Evolutionary conservation across 2,329 filamentous ascomycete species (phyloP).

Genomic region (Rhynchosporium secalis): DNA sequence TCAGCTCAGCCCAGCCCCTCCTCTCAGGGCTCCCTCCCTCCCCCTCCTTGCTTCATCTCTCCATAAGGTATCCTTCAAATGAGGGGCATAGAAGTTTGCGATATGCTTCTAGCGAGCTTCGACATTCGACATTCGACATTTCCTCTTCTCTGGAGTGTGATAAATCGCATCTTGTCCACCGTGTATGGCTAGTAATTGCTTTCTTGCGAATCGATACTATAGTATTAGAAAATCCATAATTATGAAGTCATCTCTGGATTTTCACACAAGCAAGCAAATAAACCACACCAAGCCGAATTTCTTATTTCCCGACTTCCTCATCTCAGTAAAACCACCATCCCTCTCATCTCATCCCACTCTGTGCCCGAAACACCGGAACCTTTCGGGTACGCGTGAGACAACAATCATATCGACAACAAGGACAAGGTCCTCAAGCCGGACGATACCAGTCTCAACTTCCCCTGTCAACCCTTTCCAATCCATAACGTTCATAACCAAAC

Average conservation of each 20-base stretch:
- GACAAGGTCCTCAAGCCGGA: not conserved
- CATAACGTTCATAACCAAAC: not conserved
- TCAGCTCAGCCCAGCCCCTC: constrained; percentile 13
- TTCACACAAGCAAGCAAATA: not conserved
- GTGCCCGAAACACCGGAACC: constrained; percentile 18
- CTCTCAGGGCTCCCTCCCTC: constrained; percentile 9
- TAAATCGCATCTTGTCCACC: too few species aligned
- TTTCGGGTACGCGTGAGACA: constrained; percentile 11
- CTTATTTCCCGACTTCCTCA: not conserved
- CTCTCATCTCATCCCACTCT: constrained; percentile 11
- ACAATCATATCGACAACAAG: not conserved
- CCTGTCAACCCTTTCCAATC: not conserved
- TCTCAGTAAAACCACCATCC: constrained; percentile 3
- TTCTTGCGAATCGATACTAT: too few species aligned
- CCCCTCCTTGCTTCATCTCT: not conserved
- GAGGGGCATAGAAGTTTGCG: constrained; percentile 26
- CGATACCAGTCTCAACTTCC: too few species aligned
- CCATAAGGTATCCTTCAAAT: constrained; percentile 1
- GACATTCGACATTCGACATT: not conserved
- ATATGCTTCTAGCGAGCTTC: constrained; percentile 24
- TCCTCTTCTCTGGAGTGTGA: too few species aligned
- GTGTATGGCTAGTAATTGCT: too few species aligned
- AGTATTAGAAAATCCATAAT: too few species aligned
- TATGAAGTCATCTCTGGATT: not conserved
- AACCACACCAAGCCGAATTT: not conserved